Evolutionary conservation across 2,329 filamentous ascomycete genomes (phyloP).

Genomic region (Chaetomium olivaceum): DNA sequence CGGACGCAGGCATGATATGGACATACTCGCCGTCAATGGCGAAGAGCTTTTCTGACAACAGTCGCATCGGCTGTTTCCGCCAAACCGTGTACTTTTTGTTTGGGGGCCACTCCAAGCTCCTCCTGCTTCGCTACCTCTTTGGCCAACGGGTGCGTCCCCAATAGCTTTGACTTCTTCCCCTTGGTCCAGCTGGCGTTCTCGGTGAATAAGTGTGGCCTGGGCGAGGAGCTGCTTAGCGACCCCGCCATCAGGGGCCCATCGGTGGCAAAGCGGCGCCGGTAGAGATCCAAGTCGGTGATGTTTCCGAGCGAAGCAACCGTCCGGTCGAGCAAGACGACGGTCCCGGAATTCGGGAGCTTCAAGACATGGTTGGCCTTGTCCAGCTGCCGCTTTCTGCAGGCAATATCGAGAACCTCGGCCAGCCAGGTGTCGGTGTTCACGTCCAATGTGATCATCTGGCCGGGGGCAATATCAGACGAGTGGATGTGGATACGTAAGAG

Average conservation of each 20-base stretch:
- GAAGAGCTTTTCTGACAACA: conserved; percentile 74
- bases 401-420: conserved; percentile 75
- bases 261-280: conserved; percentile 72
- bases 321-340: conserved; percentile 73
- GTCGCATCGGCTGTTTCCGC: conserved; percentile 79
- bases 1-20: conserved; percentile 74
- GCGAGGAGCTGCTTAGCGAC: conserved; percentile 69
- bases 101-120: conserved; percentile 55
- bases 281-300: conserved; percentile 72
- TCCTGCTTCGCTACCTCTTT: conserved; percentile 62
- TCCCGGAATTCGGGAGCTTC: conserved; percentile 72
- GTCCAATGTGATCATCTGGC: conserved; percentile 71
- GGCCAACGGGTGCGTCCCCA: conserved; percentile 66
- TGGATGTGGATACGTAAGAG: conserved; percentile 71
- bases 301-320: conserved; percentile 78
- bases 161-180: conserved; percentile 52
- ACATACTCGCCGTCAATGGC: conserved; percentile 85
- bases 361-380: conserved; percentile 80
- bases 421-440: conserved; percentile 83
- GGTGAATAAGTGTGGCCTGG: conserved; percentile 60
- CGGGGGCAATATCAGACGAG: conserved; percentile 67
- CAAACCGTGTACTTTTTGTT: conserved; percentile 78
- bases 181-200: conserved; percentile 55
- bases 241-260: conserved; percentile 69
- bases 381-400: conserved; percentile 74